Base-by-base conservation (phyloP, 306 rosid species). In the Vigna reflexopilosa region DNA sequence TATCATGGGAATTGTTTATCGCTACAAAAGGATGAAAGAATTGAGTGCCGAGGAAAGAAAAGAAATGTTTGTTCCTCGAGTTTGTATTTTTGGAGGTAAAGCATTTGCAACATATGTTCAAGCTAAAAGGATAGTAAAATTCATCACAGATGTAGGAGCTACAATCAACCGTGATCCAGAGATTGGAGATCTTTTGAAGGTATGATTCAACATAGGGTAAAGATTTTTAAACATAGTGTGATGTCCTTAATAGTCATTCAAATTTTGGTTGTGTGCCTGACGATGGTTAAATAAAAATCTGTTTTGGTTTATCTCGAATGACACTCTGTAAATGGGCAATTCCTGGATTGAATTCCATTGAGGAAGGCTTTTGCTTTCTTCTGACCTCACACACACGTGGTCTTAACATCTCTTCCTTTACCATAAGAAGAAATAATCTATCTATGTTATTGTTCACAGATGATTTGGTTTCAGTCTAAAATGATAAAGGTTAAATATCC, bases 41-140 rank as follows among this genome's bases (percentile, higher is more conserved):
- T 82, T 90, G 93, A 88, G 88, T 77, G 87, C 85, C 38, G 59
- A 76, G 61, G 91, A 89, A 83, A 92, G 95, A 83, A 77, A 86
- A 61, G 76, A 70, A 70, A 75, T 67, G 68, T 92, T 83, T 89
- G 92, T 90, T 85, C 98, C 98, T 22, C 84, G 97, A 54, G 97
- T 94, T 72, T 94, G 97, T 77, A 88, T 94, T 52, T 94, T 94
- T 70, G 98, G 98, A n/a, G 98, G 98, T 42, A 94, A 94, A 82
- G 98, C 98, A 61, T 94, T 94, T 85, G 78, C 98, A 28, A 94
- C 98, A 1, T 94, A 94, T 81, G 88, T 92, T 45, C 98, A 94
- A 84, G 98, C 98, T 81, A 94, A 92, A 90, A 92, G 97, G 86
- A 94, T 94, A 67, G 97, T 94, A 51, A 94, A 94, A 83, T 92